Conservation (phyloP, 495 filamentous ascomycete species). For the Bombardia bombarda region DNA sequence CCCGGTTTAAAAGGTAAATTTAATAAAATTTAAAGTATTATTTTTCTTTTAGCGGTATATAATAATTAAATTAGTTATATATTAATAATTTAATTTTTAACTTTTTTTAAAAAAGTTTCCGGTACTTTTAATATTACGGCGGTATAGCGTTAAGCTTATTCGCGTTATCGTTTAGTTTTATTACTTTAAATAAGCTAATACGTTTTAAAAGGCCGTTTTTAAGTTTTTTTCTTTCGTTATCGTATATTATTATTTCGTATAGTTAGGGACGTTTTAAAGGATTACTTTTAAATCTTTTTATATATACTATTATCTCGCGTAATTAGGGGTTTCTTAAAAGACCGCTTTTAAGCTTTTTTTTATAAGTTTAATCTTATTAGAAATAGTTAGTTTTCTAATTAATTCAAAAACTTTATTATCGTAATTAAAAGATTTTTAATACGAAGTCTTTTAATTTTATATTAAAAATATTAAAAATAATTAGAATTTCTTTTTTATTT, state of each 20-base stretch:
- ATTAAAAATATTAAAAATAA: not conserved
- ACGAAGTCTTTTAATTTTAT: not conserved
- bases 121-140: not conserved
- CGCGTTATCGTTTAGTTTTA: too few species aligned
- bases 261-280: too few species aligned
- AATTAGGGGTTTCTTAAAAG: not conserved
- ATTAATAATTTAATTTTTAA: slow-evolving; percentile 2
- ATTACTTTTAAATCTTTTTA: not conserved
- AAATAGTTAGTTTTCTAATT: not conserved
- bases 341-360: not conserved
- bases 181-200: too few species aligned
- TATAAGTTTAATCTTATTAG: not conserved
- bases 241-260: too few species aligned
- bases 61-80: not conserved
- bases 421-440: too few species aligned
- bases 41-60: not conserved
- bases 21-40: not conserved
- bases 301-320: not conserved
- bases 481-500: not conserved
- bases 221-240: too few species aligned
- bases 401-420: too few species aligned
- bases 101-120: not conserved
- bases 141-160: too few species aligned
- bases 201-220: too few species aligned
- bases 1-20: not conserved